Base-by-base conservation (phyloP, 306 rosid genomes). In the Macrotyloma uniflorum region DNA sequence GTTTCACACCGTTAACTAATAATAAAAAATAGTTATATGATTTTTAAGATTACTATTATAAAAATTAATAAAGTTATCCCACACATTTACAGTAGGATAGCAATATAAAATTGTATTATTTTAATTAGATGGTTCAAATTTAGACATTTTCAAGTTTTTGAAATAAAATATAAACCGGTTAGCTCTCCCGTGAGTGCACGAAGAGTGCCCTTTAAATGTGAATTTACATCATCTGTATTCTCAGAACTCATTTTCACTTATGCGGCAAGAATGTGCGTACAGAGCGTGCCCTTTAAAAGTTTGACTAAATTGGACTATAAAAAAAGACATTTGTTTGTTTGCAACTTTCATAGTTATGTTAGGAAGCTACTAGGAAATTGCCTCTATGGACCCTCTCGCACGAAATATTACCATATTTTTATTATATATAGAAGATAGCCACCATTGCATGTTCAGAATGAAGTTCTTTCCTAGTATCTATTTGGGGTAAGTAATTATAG, bases 301-400 rank as follows among this genome's bases (percentile, higher is more conserved):
- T 46, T 66, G 86, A 72, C 76, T 24, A 55, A 45, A 24, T 26
- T 57, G 42, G 3, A 59, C 19, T 67, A 62, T 15, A 15, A 12
- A 75, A 36, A 38, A 78, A 38, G 63, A 65, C 32, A 46, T 23
- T 30, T 15, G 67, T 8, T 67, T 26, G 30, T 15, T 2, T 53
- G 19, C 45, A 1, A 23, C 67, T 10, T 20, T 9, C 38, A 1
- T 33, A 0, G 1, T 0, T 10, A 0, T 40, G 1, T 2, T 20
- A 40, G 84, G 85, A 85, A 85, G 24, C 19, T 85, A 18, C 85
- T 14, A 28, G 54, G 79, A 78, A 85, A 77, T 35, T 8, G 33
- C 23, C 53, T 7, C 3, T 8, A 55, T 35, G 65, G 4, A 22
- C 47, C 19, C 68, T 72, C 5, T 23, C 3, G 20, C 65, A 61